Conservation (phyloP, 306 rosid genomes). For the Arachis hypogaea region DNA sequence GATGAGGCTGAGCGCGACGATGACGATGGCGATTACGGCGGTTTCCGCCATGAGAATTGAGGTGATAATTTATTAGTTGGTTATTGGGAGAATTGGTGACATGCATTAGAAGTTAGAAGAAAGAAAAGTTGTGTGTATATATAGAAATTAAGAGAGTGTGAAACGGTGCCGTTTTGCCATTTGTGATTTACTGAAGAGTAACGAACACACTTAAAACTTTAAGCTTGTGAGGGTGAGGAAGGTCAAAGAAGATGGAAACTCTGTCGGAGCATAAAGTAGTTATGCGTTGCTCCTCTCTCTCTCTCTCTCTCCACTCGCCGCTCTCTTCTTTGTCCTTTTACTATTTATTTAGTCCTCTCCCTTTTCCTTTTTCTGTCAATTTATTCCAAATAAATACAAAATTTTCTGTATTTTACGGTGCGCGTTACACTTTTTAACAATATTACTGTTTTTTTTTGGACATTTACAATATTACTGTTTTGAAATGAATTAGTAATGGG, state of each 20-base stretch:
- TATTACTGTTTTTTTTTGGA: too few species aligned
- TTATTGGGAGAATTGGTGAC: neutral
- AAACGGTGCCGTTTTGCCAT: slow-evolving; percentile 39
- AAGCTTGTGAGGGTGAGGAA: neutral
- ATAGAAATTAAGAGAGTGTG: neutral
- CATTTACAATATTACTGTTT: too few species aligned
- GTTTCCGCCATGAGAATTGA: slow-evolving; percentile 37
- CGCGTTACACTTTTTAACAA: too few species aligned
- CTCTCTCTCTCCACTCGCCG: slow-evolving; percentile 28
- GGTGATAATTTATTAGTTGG: neutral
- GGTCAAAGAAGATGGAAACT: slow-evolving; percentile 9
- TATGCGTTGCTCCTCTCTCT: too few species aligned
- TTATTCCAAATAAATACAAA: neutral
- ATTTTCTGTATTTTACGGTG: too few species aligned
- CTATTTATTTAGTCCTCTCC: neutral
- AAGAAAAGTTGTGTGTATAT: neutral
- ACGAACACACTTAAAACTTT: too few species aligned
- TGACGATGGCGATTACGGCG: neutral
- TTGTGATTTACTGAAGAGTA: neutral
- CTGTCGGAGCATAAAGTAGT: slow-evolving; percentile 41
- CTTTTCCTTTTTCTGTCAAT: neutral
- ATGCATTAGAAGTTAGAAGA: neutral
- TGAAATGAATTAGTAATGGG: too few species aligned
- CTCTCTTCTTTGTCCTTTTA: slow-evolving; percentile 49
- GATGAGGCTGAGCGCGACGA: slow-evolving; percentile 16